Evolutionary conservation across 768 basidiomycete genomes (phyloP), one percentile per base, ranked within the genome.

Genomic region (Hebeloma cylindrosporum): DNA sequence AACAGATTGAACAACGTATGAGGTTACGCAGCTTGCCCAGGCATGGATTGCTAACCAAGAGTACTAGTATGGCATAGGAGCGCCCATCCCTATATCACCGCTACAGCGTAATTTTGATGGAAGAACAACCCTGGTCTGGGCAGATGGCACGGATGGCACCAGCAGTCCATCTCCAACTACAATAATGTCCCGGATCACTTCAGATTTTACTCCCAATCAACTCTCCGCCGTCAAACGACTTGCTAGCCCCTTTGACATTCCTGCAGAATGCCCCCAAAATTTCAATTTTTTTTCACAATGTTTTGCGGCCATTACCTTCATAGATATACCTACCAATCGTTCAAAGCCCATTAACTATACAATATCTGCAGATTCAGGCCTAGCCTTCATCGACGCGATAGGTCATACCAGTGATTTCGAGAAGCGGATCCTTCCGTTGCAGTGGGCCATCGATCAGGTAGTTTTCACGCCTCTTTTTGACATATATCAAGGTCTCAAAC

Each of bases 381-480:
- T 89, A 13, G 53, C 60, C 14, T 77, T 79, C 48, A 77, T 89
- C 51, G 76, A 91, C 52, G 88, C 87, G 0, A 68, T 70, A 14
- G 65, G 68, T 14, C 86, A 88, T 56, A 75, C 65, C 2, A 82
- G 84, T 48, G 85, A 87, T 61, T 80, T 83, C 51, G 85, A 89
- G 60, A 66, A 67, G 41, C 66, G 82, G 34, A 71, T 88, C 22
- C 58, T 91, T 13, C 88, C 88, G 1, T 51, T 91, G 16, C 88
- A 91, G 50, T 83, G 87, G 75, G 83, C 86, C 7, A 68, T 91
- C 27, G 88, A 91, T 53, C 70, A 77, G 59, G 86, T 83, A 49
- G 20, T 77, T 44, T 9, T 4, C 17, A 40, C 22, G 7, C 13
- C n/a, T n/a, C n/a, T 28, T 16, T 22, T 16, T n/a, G n/a, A n/a